Conservation (phyloP, 495 filamentous ascomycete species). For the Xylaria intraflava region DNA sequence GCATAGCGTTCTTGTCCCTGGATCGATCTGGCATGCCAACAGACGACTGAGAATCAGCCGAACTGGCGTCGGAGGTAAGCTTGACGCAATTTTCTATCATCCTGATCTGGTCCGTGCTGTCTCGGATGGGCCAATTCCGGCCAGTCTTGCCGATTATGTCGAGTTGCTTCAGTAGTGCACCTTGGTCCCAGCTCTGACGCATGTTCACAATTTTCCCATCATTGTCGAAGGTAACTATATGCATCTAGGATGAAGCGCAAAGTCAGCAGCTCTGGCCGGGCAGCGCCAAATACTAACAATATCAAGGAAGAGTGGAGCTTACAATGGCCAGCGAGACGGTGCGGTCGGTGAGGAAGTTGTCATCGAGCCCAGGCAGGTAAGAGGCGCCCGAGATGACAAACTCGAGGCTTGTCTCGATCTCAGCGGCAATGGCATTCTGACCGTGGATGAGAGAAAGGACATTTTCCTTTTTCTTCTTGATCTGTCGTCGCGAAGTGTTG, state of each 20-base stretch:
- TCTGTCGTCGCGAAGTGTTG: conserved; percentile 51
- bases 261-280: conserved; percentile 22
- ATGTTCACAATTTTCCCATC: conserved; percentile 74
- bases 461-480: conserved; percentile 75
- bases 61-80: conserved; percentile 18
- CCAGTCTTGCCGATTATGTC: conserved; percentile 86
- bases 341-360: conserved; percentile 87
- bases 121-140: conserved; percentile 89
- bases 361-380: conserved; percentile 84
- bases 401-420: conserved; percentile 77
- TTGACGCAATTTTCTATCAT: conserved; percentile 55
- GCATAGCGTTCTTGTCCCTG: conserved; percentile 43
- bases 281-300: neutral
- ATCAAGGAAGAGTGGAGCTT: conserved; percentile 28
- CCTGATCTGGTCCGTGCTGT: conserved; percentile 75
- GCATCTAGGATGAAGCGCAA: conserved; percentile 51
- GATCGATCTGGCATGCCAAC: conserved; percentile 27
- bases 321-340: conserved; percentile 78
- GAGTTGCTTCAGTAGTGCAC: conserved; percentile 81
- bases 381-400: conserved; percentile 75
- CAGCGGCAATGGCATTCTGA: conserved; percentile 59
- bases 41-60: neutral
- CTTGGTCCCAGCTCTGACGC: conserved; percentile 92
- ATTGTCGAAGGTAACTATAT: conserved; percentile 79
- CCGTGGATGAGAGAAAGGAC: conserved; percentile 67